Evolutionary conservation across 2,329 filamentous ascomycete species (phyloP), one percentile per base, ranked within the genome.

Genomic region (Alternaria dauci): DNA sequence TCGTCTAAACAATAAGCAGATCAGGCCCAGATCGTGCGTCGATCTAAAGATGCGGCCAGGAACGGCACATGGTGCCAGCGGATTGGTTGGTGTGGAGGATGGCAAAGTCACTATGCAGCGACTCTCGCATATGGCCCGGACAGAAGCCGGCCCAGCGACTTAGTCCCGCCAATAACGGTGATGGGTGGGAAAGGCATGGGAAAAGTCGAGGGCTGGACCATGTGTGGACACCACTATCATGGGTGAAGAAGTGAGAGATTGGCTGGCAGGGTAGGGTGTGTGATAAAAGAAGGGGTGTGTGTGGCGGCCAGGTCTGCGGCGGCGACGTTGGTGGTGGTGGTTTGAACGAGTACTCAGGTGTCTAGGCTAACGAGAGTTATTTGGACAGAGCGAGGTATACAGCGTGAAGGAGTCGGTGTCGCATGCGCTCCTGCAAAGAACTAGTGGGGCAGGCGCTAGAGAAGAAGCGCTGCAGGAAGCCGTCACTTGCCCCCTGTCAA

Each of bases 81-180:
- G 26, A 41, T 32, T 47, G 50, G 14, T 38, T 16, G 38, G 44
- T 20, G 20, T 20, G 34, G 44, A 26, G 32, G 5, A 8, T 3
- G 8, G 30, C 26, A 42, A 32, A 38, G 44, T 26, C 44, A 32
- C 28, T 14, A 48, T 41, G n/a, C 44, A 12, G 48, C 30, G n/a
- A 44, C 12, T 34, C 7, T 60, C 58, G 58, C 52, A 52, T 5
- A 52, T 9, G 43, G 25, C n/a, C 43, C 39, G 58, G 58, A 32
- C 28, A 54, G 28, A n/a, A 34, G 25, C 4, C n/a, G 8, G n/a
- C 50, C 20, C 18, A 34, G 46, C 57, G 52, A 46, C 18, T 51
- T 52, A 56, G 30, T 38, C 25, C 57, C 58, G 51, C 58, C 58
- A 60, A 60, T 52, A 12, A 14, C 58, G 47, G 58, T 11, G 28